phyloP scores from a whole-genome alignment of 1,139 yeast genomes.

The Kazachstania sp. region DNA sequence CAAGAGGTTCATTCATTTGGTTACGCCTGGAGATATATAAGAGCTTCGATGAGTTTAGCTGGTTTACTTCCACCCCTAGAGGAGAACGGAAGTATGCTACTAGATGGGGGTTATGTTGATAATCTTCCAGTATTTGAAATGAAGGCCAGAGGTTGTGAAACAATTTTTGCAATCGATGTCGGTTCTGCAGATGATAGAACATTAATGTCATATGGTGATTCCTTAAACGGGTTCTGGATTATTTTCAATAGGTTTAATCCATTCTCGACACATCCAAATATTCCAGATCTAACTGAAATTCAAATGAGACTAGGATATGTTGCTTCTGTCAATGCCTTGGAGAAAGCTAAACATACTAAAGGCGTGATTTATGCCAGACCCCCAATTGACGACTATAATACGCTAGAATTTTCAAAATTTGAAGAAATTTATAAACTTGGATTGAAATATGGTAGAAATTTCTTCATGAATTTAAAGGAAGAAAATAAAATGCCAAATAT shows the following conservation, averaged over 20 bases:
- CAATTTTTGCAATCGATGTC: slow-evolving; percentile 89
- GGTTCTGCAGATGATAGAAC: slow-evolving; percentile 91
- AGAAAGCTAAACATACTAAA: slow-evolving; percentile 72
- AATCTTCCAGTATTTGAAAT: slow-evolving; percentile 87
- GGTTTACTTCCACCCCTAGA: slow-evolving; percentile 87
- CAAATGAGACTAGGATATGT: slow-evolving; percentile 92
- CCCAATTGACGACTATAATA: slow-evolving; percentile 86
- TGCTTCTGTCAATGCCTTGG: slow-evolving; percentile 88
- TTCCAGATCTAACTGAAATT: slow-evolving; percentile 91
- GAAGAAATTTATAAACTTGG: slow-evolving; percentile 86
- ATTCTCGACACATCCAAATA: slow-evolving; percentile 75
- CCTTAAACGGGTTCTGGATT: slow-evolving; percentile 89
- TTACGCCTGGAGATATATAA: slow-evolving; percentile 87
- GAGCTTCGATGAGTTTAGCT: slow-evolving; percentile 96
- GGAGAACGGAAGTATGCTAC: slow-evolving; percentile 82
- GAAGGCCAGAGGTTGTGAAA: slow-evolving; percentile 79
- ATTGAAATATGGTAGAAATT: slow-evolving; percentile 56
- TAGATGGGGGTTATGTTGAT: slow-evolving; percentile 95
- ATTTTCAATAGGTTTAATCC: slow-evolving; percentile 84
- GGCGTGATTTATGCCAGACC: slow-evolving; percentile 91
- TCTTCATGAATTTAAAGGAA: slow-evolving; percentile 46
- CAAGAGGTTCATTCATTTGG: slow-evolving; percentile 94
- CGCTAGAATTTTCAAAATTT: slow-evolving; percentile 85
- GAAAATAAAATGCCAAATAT: slow-evolving; percentile 52
- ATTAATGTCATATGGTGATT: slow-evolving; percentile 87